A percentile compares a stretch with the other conserved stretches of the same genome.
Evolutionary conservation across 1,284 basidiomycete genomes (phyloP).

Genomic region (Moniliella sp.): DNA sequence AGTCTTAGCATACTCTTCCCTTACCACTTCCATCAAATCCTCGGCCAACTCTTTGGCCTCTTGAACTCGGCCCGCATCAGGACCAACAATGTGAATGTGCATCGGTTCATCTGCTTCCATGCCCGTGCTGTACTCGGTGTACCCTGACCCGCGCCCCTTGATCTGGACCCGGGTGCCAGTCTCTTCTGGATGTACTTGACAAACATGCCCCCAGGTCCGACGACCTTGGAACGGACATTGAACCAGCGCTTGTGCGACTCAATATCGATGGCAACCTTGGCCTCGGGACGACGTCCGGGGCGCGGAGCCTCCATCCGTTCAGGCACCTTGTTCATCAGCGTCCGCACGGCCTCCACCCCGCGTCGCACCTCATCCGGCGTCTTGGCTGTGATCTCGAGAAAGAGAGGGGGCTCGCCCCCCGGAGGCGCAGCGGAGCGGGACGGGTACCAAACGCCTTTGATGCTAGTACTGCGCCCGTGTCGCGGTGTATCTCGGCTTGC

Average conservation of each 20-base stretch:
- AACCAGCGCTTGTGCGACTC: slow-evolving; percentile 80
- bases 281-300: slow-evolving; percentile 13
- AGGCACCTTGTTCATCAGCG: slow-evolving; percentile 53
- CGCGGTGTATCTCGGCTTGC: slow-evolving; percentile 53
- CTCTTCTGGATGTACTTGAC: slow-evolving; percentile 96
- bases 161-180: slow-evolving; percentile 93
- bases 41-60: slow-evolving; percentile 19
- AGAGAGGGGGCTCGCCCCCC: slow-evolving; percentile 47
- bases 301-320: slow-evolving; percentile 25
- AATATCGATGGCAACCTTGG: slow-evolving; percentile 47
- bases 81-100: slow-evolving; percentile 39
- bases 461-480: slow-evolving; percentile 28
- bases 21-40: slow-evolving; percentile 26
- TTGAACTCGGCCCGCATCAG: slow-evolving; percentile 17
- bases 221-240: slow-evolving; percentile 87
- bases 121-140: slow-evolving; percentile 79
- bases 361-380: slow-evolving; percentile 56
- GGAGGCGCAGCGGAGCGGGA: slow-evolving; percentile 18
- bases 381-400: slow-evolving; percentile 72
- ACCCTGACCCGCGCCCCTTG: slow-evolving; percentile 81
- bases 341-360: slow-evolving; percentile 62
- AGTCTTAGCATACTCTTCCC: slow-evolving; percentile 22
- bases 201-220: slow-evolving; percentile 70
- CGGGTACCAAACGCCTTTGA: slow-evolving; percentile 54
- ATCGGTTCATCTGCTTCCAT: slow-evolving; percentile 72